These are phyloP conservation scores for Penicillium sp. DNA, from an alignment of 2,329 filamentous ascomycete genomes.

Conservation along the genomic window DNA sequence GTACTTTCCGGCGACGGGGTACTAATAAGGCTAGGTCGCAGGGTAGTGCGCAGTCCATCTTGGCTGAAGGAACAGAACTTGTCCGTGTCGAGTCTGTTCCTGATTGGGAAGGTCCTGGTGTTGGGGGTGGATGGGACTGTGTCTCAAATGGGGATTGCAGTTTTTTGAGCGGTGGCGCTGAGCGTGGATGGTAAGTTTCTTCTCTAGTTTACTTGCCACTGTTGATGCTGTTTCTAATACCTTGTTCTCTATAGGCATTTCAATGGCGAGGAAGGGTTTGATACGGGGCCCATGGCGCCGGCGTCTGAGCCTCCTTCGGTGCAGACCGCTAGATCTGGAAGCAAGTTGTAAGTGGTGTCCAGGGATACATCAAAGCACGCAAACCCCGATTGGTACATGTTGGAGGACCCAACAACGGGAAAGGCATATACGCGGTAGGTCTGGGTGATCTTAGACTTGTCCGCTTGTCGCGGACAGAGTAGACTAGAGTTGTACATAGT, in stretches of 20 bases:
- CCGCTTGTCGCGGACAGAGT: not conserved
- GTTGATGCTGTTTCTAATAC: slow-evolving; percentile 19
- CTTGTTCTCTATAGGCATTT: slow-evolving; percentile 40
- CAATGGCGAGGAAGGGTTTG: slow-evolving; percentile 47
- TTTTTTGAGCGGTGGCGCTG: slow-evolving; percentile 75
- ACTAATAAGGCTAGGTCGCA: slow-evolving; percentile 16
- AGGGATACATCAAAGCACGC: too few relatives aligned
- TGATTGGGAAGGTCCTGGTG: slow-evolving; percentile 59
- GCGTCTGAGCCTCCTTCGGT: slow-evolving; percentile 15
- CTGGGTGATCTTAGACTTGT: too few relatives aligned
- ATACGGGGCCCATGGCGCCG: slow-evolving; percentile 34
- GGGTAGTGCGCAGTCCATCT: slow-evolving; percentile 27
- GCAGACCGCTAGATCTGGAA: slow-evolving; percentile 1
- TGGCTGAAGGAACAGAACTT: slow-evolving; percentile 33
- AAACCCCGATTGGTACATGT: too few relatives aligned
- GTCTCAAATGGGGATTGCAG: slow-evolving; percentile 78
- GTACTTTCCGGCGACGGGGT: slow-evolving; percentile 58
- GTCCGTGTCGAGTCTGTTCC: slow-evolving; percentile 26
- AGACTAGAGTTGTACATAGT: not conserved
- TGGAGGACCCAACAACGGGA: too few relatives aligned
- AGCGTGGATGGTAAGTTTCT: slow-evolving; percentile 75
- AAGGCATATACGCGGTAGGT: too few relatives aligned
- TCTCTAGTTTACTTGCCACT: slow-evolving; percentile 2
- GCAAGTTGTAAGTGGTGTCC: slow-evolving; percentile 22
- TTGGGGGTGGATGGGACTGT: slow-evolving; percentile 78